Percentiles rank a stretch among this genome's conserved stretches.
phyloP scores from a whole-genome alignment of 2,329 filamentous ascomycete species.

The Fusarium subglutinans region DNA sequence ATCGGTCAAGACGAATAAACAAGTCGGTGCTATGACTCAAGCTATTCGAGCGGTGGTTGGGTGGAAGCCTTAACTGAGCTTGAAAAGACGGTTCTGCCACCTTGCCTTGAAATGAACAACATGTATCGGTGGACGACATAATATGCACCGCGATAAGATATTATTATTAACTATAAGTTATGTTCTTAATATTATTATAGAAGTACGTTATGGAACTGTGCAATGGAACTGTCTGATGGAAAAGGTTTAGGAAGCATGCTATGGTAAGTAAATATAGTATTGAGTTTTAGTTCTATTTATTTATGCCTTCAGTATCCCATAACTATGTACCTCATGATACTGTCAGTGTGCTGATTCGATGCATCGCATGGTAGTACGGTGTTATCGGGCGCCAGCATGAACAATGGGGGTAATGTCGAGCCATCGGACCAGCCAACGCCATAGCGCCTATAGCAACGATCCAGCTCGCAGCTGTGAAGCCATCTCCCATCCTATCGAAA shows the following conservation, averaged over 20 bases:
- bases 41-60: neutral
- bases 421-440: neutral
- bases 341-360: neutral
- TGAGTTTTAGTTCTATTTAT: fast-evolving
- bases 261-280: neutral
- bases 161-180: neutral
- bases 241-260: too few species aligned
- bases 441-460: neutral
- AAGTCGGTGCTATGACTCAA: neutral
- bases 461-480: neutral
- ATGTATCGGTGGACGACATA: fast-evolving
- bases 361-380: neutral
- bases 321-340: neutral
- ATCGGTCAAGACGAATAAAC: neutral
- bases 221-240: too few species aligned
- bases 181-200: neutral
- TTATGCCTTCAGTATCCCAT: fast-evolving
- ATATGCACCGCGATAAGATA: neutral
- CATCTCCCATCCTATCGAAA: neutral
- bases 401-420: neutral
- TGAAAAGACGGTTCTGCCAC: fast-evolving
- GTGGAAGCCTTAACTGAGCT: neutral
- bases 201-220: too few species aligned
- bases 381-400: neutral
- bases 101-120: fast-evolving